Percentiles rank a stretch among this genome's conserved stretches.
Evolutionary conservation across 2,329 filamentous ascomycete genomes (phyloP).

Genomic region (Scytalidium lignicola): DNA sequence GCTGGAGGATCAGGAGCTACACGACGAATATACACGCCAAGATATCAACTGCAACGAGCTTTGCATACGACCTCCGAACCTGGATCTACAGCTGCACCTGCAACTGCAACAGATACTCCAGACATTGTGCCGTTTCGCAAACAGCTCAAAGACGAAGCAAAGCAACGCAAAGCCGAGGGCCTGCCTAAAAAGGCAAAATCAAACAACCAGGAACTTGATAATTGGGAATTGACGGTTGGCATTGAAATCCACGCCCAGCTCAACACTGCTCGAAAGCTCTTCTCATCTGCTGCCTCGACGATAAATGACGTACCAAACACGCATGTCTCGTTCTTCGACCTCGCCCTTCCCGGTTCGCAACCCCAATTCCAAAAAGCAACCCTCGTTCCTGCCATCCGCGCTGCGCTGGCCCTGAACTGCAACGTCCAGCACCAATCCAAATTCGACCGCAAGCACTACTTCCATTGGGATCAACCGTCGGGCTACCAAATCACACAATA

Average conservation of each 20-base stretch:
- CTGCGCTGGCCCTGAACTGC: slow-evolving; percentile 80
- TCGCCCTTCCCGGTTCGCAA: slow-evolving; percentile 83
- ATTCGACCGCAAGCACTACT: slow-evolving; percentile 98
- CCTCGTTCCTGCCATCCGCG: slow-evolving; percentile 82
- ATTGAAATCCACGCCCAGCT: slow-evolving; percentile 97
- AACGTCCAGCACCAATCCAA: slow-evolving; percentile 69
- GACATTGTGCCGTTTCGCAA: slow-evolving; percentile 54
- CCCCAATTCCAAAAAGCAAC: slow-evolving; percentile 79
- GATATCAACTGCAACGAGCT: slow-evolving; percentile 10
- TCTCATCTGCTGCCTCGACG: slow-evolving; percentile 66
- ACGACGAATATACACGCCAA: slow-evolving; percentile 6
- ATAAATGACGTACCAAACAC: slow-evolving; percentile 70
- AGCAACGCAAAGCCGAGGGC: slow-evolving; percentile 37
- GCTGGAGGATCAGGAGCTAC: slow-evolving; percentile 3
- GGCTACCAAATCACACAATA: slow-evolving; percentile 99
- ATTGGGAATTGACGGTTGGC: slow-evolving; percentile 93
- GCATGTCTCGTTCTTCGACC: slow-evolving; percentile 85
- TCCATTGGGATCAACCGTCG: slow-evolving; percentile 95
- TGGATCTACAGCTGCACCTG: slow-evolving; percentile 2
- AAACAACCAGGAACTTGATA: slow-evolving; percentile 38
- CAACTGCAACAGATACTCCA: slow-evolving; percentile 6
- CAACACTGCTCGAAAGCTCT: slow-evolving; percentile 84
- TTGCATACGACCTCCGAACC: slow-evolving; percentile 5
- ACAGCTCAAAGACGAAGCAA: slow-evolving; percentile 64
- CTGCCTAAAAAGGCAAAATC: slow-evolving; percentile 24